A percentile compares a stretch with the other conserved stretches of the same genome.
Evolutionary conservation across 257 asterid species (phyloP).

Genomic region (Capsicum pubescens): DNA sequence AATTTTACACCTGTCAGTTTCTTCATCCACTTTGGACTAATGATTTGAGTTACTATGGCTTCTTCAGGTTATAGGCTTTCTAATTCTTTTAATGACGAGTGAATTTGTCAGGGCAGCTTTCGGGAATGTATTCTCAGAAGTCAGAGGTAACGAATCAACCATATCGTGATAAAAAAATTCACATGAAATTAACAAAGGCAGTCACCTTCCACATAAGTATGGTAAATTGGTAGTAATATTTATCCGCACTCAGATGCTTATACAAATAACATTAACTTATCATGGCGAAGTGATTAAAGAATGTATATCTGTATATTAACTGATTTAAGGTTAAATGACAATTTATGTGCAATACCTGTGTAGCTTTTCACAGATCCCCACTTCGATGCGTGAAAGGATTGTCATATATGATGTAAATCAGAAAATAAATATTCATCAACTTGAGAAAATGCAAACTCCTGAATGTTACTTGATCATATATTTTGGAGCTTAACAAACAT

Average conservation of each 20-base stretch:
- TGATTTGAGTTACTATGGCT: background rate
- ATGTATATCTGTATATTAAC: too few relatives aligned
- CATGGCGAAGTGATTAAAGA: background rate
- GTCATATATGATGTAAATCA: background rate
- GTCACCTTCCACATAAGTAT: background rate
- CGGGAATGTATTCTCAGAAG: constrained; percentile 31
- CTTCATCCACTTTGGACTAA: background rate
- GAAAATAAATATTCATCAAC: constrained; percentile 17
- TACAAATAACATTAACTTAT: background rate
- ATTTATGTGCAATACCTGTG: too few relatives aligned
- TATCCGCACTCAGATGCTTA: background rate
- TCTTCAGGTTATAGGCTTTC: constrained; percentile 22
- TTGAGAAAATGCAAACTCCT: background rate
- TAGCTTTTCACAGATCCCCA: background rate
- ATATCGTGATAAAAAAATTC: background rate
- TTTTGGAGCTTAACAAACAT: background rate
- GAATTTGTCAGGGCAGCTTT: constrained; percentile 40
- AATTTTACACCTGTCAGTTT: constrained; percentile 15
- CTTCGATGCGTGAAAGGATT: background rate
- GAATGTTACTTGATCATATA: background rate
- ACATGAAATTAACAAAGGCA: background rate
- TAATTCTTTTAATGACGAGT: background rate
- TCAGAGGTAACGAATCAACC: background rate
- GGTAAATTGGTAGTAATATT: too few relatives aligned
- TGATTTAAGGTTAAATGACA: background rate